Conservation (phyloP, 192 early-diverging fungal genomes). For the Gigaspora rosea region DNA sequence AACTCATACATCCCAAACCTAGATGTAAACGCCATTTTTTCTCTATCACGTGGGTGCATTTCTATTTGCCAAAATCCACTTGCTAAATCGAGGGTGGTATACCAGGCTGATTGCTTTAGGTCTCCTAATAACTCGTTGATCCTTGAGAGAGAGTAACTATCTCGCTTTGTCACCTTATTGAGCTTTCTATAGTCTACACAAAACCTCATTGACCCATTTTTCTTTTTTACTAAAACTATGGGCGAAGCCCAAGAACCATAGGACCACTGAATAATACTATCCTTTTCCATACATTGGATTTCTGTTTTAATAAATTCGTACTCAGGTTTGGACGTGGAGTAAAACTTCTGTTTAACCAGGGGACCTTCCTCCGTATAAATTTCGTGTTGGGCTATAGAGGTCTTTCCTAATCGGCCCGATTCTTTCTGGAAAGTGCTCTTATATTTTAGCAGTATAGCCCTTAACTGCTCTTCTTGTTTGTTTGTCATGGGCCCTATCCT, state of each 20-base stretch:
- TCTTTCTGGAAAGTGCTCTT: too few species aligned
- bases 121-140: slow-evolving; percentile 47
- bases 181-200: slow-evolving; percentile 50
- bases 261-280: neutral
- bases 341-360: neutral
- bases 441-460: too few species aligned
- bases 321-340: neutral
- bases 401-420: too few species aligned
- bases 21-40: slow-evolving; percentile 24
- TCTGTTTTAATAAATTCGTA: neutral
- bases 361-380: neutral
- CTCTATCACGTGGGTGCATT: slow-evolving; percentile 15
- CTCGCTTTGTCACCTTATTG: slow-evolving; percentile 27
- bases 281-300: neutral
- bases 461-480: too few species aligned
- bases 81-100: slow-evolving; percentile 47
- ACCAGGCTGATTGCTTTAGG: slow-evolving; percentile 33
- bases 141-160: slow-evolving; percentile 48
- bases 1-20: slow-evolving; percentile 34
- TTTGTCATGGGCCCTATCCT: too few species aligned
- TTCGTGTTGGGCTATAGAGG: neutral
- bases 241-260: slow-evolving; percentile 18
- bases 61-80: slow-evolving; percentile 45
- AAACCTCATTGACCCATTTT: slow-evolving; percentile 11
- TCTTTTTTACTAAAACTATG: slow-evolving; percentile 9